Evolutionary conservation across 106 monocot species (phyloP).

Genomic region (Allium cepa): DNA sequence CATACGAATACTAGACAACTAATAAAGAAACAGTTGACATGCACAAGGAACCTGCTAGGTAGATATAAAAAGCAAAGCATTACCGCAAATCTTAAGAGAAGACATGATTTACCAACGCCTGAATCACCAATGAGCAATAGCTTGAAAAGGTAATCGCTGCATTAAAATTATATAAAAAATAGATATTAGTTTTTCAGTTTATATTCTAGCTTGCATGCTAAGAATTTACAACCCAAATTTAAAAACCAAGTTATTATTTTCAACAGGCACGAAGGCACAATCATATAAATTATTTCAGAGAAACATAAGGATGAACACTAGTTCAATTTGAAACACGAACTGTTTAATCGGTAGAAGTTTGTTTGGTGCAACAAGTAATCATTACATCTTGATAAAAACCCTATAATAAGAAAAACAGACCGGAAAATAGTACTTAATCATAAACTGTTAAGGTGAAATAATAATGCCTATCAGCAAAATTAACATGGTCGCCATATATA

Average conservation of each 20-base stretch:
- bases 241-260: background rate
- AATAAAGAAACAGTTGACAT: background rate
- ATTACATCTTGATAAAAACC: no score
- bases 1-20: background rate
- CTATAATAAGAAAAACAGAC: no score
- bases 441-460: no score
- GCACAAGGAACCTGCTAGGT: background rate
- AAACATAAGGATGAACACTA: no score
- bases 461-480: no score
- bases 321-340: no score
- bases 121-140: conserved; percentile 51
- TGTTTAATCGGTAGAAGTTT: no score
- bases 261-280: background rate
- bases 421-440: no score
- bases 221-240: no score
- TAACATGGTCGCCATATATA: no score
- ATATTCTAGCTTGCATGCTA: background rate
- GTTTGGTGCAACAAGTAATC: no score
- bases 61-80: background rate
- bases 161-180: background rate
- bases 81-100: conserved; percentile 56
- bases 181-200: background rate
- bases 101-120: conserved; percentile 49
- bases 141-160: conserved; percentile 59
- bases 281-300: background rate